These are phyloP conservation scores for Wickerhamomyces bovis DNA, from an alignment of 805 yeast species.

Conservation along the genomic window DNA sequence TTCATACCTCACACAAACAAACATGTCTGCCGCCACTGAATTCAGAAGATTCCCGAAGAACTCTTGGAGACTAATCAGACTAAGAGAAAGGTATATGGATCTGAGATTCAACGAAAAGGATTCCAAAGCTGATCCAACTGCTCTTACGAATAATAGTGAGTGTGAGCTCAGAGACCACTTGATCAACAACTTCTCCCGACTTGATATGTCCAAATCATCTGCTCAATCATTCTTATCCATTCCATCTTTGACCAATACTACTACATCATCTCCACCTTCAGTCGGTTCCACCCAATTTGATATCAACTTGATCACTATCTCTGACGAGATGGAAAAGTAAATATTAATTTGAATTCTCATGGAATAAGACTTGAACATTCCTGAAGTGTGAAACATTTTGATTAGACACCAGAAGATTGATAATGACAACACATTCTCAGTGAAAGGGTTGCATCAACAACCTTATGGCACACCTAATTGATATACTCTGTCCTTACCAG, in stretches of 20 bases:
- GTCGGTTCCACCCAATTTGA: neutral
- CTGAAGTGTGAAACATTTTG: neutral
- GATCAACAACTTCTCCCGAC: neutral
- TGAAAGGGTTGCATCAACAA: neutral
- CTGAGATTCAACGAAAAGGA: constrained; percentile 8
- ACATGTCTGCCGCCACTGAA: neutral
- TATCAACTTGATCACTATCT: neutral
- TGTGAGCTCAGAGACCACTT: neutral
- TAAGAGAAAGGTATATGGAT: constrained; percentile 17
- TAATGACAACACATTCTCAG: no score
- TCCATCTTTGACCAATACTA: neutral
- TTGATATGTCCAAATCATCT: neutral
- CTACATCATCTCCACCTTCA: neutral
- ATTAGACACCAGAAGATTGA: no score
- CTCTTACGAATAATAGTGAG: neutral
- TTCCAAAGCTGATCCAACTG: neutral
- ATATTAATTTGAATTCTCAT: no score
- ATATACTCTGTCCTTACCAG: no score
- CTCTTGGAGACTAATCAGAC: constrained; percentile 19
- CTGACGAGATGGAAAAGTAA: neutral
- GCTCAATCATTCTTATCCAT: neutral
- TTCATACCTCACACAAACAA: neutral
- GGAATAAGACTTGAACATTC: no score
- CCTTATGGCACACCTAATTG: neutral
- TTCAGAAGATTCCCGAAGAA: constrained; percentile 20